Percentiles rank a stretch among this genome's conserved stretches.
Evolutionary conservation across 2,329 filamentous ascomycete genomes (phyloP).

Genomic region (Fusarium napiforme): DNA sequence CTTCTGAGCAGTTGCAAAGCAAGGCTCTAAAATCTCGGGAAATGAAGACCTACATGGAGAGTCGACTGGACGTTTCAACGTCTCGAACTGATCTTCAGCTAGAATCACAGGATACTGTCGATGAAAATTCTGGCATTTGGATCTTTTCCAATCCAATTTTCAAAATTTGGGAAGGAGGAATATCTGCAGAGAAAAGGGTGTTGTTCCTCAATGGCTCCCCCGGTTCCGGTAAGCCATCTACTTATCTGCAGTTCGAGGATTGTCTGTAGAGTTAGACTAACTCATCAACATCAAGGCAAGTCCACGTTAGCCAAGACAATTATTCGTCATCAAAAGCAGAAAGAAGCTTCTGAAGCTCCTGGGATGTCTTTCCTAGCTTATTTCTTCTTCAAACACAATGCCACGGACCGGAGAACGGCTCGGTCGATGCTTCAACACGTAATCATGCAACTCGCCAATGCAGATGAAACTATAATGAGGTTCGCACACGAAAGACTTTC

Average conservation of each 20-base stretch:
- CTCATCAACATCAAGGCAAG: neutral
- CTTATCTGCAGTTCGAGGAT: fast-evolving
- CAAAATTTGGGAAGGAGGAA: no score
- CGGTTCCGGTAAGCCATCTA: neutral
- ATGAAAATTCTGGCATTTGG: no score
- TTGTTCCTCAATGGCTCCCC: no score
- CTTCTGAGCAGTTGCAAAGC: fast-evolving
- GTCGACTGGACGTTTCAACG: no score
- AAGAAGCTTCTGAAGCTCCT: fast-evolving
- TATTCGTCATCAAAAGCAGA: fast-evolving
- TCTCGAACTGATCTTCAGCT: no score
- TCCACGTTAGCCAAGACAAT: neutral
- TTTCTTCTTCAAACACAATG: neutral
- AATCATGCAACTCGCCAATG: fast-evolving
- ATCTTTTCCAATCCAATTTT: no score
- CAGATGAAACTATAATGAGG: neutral
- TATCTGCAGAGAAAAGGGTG: no score
- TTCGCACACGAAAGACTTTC: fast-evolving
- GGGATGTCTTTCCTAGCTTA: fast-evolving
- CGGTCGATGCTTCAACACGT: neutral
- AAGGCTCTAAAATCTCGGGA: no score
- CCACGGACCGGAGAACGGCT: fast-evolving
- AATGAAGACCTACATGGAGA: no score
- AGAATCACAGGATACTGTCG: no score
- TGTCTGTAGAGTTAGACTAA: no score